Evolutionary conservation across 169 alveolate genomes (phyloP).

Genomic region (Besnoitia besnoiti): DNA sequence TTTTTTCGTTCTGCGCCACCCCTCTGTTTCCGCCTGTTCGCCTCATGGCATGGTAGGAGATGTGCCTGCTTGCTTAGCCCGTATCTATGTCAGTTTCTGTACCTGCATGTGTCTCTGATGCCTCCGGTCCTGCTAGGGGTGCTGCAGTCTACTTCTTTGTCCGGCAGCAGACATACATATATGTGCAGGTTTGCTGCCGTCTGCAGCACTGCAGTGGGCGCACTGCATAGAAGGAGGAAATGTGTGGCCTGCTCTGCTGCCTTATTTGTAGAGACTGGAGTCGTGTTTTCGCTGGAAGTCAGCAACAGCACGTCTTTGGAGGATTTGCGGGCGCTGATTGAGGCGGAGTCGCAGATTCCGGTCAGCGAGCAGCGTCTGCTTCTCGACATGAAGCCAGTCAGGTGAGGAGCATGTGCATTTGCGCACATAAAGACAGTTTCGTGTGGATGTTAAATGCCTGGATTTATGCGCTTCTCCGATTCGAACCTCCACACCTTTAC

Average conservation of each 20-base stretch:
- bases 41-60: too few relatives aligned
- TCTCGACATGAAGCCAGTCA: constrained; percentile 11
- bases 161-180: not conserved
- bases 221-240: not conserved
- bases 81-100: not conserved
- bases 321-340: not conserved
- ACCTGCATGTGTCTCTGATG: not conserved
- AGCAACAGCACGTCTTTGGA: not conserved
- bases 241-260: not conserved
- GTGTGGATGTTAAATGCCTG: too few relatives aligned
- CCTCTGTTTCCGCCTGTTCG: too few relatives aligned
- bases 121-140: too few relatives aligned
- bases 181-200: not conserved
- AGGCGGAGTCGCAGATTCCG: constrained; percentile 6
- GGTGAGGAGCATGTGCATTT: not conserved
- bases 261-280: not conserved
- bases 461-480: too few relatives aligned
- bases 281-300: constrained; percentile 19
- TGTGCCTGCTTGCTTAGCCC: not conserved
- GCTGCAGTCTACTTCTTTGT: too few relatives aligned
- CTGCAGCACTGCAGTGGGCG: not conserved
- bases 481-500: too few relatives aligned
- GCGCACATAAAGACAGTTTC: not conserved
- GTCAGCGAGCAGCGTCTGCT: not conserved
- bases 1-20: too few relatives aligned